Base-by-base conservation (phyloP, 169 alveolate genomes). In the Cryptosporidium viatorum region DNA sequence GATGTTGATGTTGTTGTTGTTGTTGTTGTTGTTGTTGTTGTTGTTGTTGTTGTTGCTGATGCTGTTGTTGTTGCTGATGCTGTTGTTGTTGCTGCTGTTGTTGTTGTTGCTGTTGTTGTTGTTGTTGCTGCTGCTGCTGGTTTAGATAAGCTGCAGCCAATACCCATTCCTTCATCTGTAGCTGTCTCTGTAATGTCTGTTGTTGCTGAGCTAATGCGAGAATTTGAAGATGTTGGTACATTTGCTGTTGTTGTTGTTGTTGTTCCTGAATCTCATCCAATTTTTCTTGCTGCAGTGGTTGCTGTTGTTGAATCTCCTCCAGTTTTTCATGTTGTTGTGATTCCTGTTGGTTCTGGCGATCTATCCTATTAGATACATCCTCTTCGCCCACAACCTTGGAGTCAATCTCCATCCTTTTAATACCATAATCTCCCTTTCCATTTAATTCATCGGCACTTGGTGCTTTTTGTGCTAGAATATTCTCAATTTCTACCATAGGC, bases 161-260 rank as follows among this genome's bases (percentile, higher is more conserved):
- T 3, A 80, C 74, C 74, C 71, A 60, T 23, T 80, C 87, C 43
- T 80, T 80, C 37, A 80, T 80, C 45, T 80, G 87, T 16, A 58
- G 69, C 70, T 80, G 87, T 26, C 74, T 80, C n/a, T 80, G 87
- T 18, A 80, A 14, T 67, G 62, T 80, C 35, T 80, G 87, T 3
- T 65, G 71, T 5, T 75, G 87, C 50, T 80, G 87, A 29, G 74
- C 68, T 5, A 80, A 5, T 7, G 87, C 71, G 21, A 60, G 70
- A n/a, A 80, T 52, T 33, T 80, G 87, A 31, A 80, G 52, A 9
- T 80, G 87, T 18, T 80, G 73, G 26, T 37, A 52, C 29, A 59
- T 26, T 18, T 74, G 60, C 6, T 71, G 85, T 5, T 71, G 85
- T 7, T 35, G 43, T 43, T 71, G 85, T 16, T 31, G 62, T 26